Evolutionary conservation across 495 filamentous ascomycete species (phyloP).

Genomic region (Hypomontagnella monticulosa): DNA sequence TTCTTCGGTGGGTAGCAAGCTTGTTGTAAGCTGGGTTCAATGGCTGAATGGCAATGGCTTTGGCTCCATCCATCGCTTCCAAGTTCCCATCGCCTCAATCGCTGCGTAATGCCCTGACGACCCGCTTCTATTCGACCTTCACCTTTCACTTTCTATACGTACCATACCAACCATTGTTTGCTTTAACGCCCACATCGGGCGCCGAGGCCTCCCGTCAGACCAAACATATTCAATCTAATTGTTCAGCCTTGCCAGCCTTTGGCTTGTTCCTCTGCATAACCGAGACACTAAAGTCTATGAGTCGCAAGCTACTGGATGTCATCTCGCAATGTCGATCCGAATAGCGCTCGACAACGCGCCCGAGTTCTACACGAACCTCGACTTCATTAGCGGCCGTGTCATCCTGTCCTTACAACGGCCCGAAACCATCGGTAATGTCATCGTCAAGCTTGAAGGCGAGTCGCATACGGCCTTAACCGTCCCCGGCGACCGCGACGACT

Average conservation of each 20-base stretch:
- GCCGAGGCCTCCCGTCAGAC: conserved; percentile 21
- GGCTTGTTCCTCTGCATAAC: background rate
- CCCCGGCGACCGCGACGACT: conserved; percentile 36
- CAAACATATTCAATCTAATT: conserved; percentile 5
- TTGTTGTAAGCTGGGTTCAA: background rate
- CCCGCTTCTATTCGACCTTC: conserved; percentile 20
- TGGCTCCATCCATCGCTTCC: conserved; percentile 25
- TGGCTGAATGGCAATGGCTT: conserved; percentile 6
- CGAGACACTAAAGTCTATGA: conserved; percentile 2
- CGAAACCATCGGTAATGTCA: conserved; percentile 76
- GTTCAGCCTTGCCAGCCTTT: background rate
- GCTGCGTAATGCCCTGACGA: conserved; percentile 19
- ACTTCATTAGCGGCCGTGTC: conserved; percentile 74
- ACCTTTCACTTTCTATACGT: background rate
- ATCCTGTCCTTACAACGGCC: conserved; percentile 70
- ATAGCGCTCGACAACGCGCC: conserved; percentile 79
- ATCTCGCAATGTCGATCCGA: conserved; percentile 73
- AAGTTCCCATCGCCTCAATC: no score
- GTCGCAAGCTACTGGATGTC: background rate
- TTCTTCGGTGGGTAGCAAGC: background rate
- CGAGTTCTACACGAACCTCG: conserved; percentile 87
- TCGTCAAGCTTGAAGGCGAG: conserved; percentile 95
- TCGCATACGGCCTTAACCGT: conserved; percentile 68
- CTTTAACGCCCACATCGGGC: conserved; percentile 12
- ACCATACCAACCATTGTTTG: background rate